These are phyloP conservation scores for Penicillium pulvis DNA, from an alignment of 495 filamentous ascomycete species.

Conservation along the genomic window DNA sequence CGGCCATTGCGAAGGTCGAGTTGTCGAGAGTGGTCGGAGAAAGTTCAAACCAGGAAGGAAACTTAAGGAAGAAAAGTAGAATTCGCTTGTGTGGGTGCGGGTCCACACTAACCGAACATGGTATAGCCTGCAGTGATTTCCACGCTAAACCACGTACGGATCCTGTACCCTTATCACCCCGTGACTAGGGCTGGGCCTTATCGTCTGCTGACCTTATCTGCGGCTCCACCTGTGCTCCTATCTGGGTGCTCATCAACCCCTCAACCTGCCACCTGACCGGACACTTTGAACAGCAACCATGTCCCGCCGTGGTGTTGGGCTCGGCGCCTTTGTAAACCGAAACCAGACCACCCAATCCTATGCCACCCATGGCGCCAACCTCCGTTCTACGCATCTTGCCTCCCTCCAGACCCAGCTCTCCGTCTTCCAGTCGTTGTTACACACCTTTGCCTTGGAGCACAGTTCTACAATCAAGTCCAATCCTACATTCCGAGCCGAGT, in stretches of 20 bases:
- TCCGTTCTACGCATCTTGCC: conserved; percentile 76
- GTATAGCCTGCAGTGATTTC: neutral
- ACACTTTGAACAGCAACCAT: conserved; percentile 29
- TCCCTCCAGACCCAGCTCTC: conserved; percentile 89
- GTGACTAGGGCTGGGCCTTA: conserved; percentile 25
- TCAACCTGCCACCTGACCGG: neutral
- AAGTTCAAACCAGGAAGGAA: conserved; percentile 33
- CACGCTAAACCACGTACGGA: conserved; percentile 7
- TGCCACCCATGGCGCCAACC: conserved; percentile 81
- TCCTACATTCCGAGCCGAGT: conserved; percentile 92
- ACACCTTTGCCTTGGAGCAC: conserved; percentile 93
- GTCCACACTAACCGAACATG: conserved; percentile 16
- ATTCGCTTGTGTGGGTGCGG: conserved; percentile 41
- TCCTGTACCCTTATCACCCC: conserved; percentile 28
- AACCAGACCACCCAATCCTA: conserved; percentile 80
- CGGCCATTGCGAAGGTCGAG: conserved; percentile 52
- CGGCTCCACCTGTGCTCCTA: neutral
- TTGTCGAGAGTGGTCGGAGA: conserved; percentile 45
- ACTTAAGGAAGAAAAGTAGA: conserved; percentile 27
- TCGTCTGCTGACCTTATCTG: conserved; percentile 21
- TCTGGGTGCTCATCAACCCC: neutral
- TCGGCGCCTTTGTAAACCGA: conserved; percentile 86
- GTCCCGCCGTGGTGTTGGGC: conserved; percentile 73
- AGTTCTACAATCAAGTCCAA: conserved; percentile 93
- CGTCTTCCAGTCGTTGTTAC: conserved; percentile 90